Evolutionary conservation across 1,284 basidiomycete species (phyloP).

Genomic region (Prillingera fragicola): DNA sequence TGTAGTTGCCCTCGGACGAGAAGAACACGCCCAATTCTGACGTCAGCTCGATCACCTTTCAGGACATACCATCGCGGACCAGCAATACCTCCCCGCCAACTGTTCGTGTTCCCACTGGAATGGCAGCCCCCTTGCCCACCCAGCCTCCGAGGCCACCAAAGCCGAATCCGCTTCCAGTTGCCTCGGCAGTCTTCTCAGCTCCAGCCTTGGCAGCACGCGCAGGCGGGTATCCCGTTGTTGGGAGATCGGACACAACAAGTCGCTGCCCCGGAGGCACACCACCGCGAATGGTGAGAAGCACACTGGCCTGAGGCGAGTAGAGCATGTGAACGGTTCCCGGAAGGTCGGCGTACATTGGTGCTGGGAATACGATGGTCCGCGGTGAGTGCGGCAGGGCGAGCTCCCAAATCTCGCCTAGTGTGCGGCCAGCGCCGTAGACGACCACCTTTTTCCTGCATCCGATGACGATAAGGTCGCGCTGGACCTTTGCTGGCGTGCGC

Average conservation of each 20-base stretch:
- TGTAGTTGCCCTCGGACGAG: conserved; percentile 62
- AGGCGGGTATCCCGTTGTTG: conserved; percentile 47
- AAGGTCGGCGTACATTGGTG: conserved; percentile 33
- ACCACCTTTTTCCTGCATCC: conserved; percentile 81
- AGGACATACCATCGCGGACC: conserved; percentile 68
- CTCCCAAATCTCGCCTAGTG: conserved; percentile 51
- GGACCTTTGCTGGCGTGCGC: conserved; percentile 59
- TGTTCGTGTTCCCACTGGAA: conserved; percentile 58
- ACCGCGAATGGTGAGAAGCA: conserved; percentile 60
- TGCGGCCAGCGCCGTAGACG: conserved; percentile 51
- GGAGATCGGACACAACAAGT: conserved; percentile 58
- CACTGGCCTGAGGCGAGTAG: conserved; percentile 64
- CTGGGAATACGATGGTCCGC: conserved; percentile 49
- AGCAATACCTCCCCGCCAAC: conserved; percentile 66
- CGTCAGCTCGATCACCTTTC: not conserved
- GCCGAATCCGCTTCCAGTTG: conserved; percentile 1
- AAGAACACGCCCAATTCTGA: conserved; percentile 70
- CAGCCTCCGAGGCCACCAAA: conserved; percentile 8
- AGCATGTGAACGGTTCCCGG: conserved; percentile 54
- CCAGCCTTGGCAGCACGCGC: not conserved
- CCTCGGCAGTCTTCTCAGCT: not conserved
- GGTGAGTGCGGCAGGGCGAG: conserved; percentile 76
- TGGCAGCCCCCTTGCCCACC: conserved; percentile 60
- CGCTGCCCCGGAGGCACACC: conserved; percentile 62
- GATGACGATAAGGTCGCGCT: conserved; percentile 62